Base-by-base conservation (phyloP, 495 filamentous ascomycete genomes). In the Sabuloglossum arenarium region DNA sequence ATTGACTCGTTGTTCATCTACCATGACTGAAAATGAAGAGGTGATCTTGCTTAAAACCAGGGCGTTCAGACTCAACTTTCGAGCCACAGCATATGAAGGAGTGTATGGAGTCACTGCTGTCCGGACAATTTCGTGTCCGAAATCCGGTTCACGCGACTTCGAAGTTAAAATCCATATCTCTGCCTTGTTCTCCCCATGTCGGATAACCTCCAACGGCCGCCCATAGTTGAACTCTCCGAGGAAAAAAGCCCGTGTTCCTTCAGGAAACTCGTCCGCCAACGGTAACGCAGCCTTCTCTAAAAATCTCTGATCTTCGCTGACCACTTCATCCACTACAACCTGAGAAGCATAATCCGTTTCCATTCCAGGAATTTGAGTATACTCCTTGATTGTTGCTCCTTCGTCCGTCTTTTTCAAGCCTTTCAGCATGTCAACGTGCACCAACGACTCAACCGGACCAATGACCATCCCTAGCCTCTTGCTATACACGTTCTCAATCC, bases 221-320 rank as follows among this genome's bases (percentile, higher is more conserved):
- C 93, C 93, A 62, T 94, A 96, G 62, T 86, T 86, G 69, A 81
- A 90, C 3, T 96, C 93, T 43, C 93, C 93, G n/a, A 99, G 69
- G 72, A 94, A 99, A 71, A 99, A 97, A 1, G 84, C 88, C 42
- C 79, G 75, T 14, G 85, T 80, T 53, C 79, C 80, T 54, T 79
- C 66, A 0, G 93, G 89, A 63, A 97, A 96, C 59, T 99, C 93
- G 66, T 96, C 80, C 63, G 89, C 85, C 42, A 99, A 79, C 1
- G 88, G 82, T 9, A 91, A 59, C 23, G 93, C 88, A 32, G 77
- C 81, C 59, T 79, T 79, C 70, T 99, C 93, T 46, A 97, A 74
- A 68, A 97, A 97, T 28, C 93, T 82, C 61, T 84, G 81, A 63
- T 99, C 93, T 59, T 91, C 85, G 68, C 87, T 94, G 61, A 87